These are phyloP conservation scores for Austroboletus novae-zelandiae DNA, from an alignment of 1,284 basidiomycete species.

Conservation along the genomic window DNA sequence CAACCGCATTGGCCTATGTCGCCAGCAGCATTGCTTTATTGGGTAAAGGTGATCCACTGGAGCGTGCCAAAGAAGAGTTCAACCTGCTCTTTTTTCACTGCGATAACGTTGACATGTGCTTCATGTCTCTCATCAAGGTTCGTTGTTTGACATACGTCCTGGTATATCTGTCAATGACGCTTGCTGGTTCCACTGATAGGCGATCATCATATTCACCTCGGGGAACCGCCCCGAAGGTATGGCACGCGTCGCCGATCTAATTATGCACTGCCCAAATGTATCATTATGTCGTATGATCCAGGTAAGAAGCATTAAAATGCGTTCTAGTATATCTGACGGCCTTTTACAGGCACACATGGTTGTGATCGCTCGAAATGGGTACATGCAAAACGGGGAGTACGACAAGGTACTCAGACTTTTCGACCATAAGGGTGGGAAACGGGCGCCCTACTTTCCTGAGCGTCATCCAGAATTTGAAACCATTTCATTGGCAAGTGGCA, in stretches of 20 bases:
- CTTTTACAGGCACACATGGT: neutral
- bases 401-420: neutral
- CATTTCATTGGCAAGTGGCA: neutral
- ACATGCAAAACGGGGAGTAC: neutral
- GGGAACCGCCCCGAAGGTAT: neutral
- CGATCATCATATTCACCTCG: neutral
- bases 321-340: neutral
- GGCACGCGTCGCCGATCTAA: neutral
- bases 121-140: neutral
- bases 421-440: neutral
- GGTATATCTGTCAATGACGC: neutral
- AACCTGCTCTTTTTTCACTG: neutral
- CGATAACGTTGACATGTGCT: neutral
- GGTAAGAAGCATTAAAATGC: neutral
- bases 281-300: neutral
- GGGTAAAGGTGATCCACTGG: neutral
- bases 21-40: neutral
- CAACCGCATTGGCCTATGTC: neutral
- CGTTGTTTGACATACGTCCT: neutral
- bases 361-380: neutral
- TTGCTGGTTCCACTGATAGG: neutral
- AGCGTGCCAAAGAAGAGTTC: neutral
- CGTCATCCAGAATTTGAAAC: neutral
- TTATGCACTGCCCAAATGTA: neutral
- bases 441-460: neutral